Evolutionary conservation across 2,329 filamentous ascomycete species (phyloP).

Genomic region (Capronia americana): DNA sequence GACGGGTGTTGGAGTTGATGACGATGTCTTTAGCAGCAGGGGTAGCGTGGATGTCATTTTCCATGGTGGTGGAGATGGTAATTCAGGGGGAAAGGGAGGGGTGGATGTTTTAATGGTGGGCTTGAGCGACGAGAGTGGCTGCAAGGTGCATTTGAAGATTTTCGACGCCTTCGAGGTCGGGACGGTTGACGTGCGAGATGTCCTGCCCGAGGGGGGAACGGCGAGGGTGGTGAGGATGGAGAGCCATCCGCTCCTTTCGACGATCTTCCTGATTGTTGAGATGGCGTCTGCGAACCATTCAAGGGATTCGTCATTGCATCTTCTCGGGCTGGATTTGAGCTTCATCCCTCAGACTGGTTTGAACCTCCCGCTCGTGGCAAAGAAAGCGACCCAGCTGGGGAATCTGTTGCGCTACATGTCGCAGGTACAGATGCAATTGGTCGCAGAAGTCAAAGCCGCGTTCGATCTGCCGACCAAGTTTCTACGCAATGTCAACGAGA

Average conservation of each 20-base stretch:
- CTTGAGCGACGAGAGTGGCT: conserved; percentile 60
- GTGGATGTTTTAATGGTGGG: conserved; percentile 76
- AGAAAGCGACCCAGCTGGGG: conserved; percentile 84
- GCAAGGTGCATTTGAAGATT: conserved; percentile 73
- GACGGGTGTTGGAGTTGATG: conserved; percentile 60
- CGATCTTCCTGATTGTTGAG: conserved; percentile 71
- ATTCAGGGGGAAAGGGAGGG: conserved; percentile 7
- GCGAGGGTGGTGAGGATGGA: conserved; percentile 65
- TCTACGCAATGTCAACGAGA: conserved; percentile 76
- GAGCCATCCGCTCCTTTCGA: conserved; percentile 75
- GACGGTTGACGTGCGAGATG: conserved; percentile 61
- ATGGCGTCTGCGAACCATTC: conserved; percentile 7
- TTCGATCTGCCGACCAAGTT: conserved; percentile 81
- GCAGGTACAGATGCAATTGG: conserved; percentile 79
- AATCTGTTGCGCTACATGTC: conserved; percentile 84
- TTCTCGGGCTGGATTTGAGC: conserved; percentile 81
- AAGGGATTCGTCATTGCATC: conserved; percentile 50
- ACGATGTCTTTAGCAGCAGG: conserved; percentile 71
- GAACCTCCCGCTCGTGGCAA: conserved; percentile 80
- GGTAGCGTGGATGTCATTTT: conserved; percentile 74
- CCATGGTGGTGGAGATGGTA: conserved; percentile 49
- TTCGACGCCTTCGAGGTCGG: conserved; percentile 86
- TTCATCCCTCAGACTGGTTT: conserved; percentile 77
- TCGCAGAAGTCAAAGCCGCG: conserved; percentile 81
- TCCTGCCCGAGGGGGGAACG: conserved; percentile 47